A percentile compares a stretch with the other conserved stretches of the same genome.
Evolutionary conservation across 148 eudicot species (phyloP).

Genomic region (Fagopyrum homotropicum): DNA sequence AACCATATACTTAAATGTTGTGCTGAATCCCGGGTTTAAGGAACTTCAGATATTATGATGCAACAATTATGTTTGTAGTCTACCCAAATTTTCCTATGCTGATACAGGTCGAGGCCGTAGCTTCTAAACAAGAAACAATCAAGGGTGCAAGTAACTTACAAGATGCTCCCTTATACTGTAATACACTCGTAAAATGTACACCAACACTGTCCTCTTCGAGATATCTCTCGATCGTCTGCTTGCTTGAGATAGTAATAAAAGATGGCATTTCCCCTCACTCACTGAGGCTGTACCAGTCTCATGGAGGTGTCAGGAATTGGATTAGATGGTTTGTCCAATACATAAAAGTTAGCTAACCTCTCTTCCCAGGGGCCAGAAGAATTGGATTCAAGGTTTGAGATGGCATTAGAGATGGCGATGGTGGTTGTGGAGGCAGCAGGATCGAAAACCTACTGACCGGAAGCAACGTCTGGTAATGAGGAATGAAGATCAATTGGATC

Average conservation of each 20-base stretch:
- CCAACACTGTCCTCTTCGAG: slow-evolving; percentile 51
- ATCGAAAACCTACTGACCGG: slow-evolving; percentile 10
- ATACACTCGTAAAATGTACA: slow-evolving; percentile 78
- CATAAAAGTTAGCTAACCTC: no score
- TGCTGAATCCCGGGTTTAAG: no score
- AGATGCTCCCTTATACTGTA: slow-evolving; percentile 60
- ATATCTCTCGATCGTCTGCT: neutral
- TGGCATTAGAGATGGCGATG: neutral
- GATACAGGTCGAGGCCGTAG: no score
- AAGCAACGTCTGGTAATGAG: neutral
- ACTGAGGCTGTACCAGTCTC: neutral
- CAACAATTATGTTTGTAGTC: no score
- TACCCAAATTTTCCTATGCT: no score
- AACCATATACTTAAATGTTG: no score
- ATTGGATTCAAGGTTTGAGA: neutral
- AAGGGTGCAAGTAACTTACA: slow-evolving; percentile 72
- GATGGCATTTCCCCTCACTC: neutral
- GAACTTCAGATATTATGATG: no score
- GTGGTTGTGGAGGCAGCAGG: slow-evolving; percentile 1
- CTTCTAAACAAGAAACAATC: neutral
- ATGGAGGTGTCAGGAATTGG: neutral
- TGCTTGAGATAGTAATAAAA: neutral
- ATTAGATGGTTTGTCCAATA: neutral
- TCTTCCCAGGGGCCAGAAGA: no score
- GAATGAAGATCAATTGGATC: slow-evolving; percentile 2